Percentiles rank a stretch among this genome's conserved stretches.
phyloP scores from a whole-genome alignment of 2,329 filamentous ascomycete species.

The Alternaria sp. region DNA sequence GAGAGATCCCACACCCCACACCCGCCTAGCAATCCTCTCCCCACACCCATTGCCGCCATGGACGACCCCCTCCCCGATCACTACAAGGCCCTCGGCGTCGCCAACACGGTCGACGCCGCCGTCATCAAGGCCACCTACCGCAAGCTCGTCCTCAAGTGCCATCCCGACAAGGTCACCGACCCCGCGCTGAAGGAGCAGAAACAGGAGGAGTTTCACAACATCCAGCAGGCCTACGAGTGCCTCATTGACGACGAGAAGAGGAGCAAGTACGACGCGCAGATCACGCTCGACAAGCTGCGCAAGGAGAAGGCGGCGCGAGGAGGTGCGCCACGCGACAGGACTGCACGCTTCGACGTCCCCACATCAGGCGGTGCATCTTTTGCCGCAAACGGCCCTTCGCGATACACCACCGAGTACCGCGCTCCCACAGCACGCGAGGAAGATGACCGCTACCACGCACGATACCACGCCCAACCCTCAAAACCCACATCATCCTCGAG shows the following conservation, averaged over 20 bases:
- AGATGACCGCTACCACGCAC: slow-evolving; percentile 48
- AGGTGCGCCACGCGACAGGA: slow-evolving; percentile 34
- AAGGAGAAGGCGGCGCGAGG: slow-evolving; percentile 57
- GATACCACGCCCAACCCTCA: slow-evolving; percentile 45
- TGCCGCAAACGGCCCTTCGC: slow-evolving; percentile 20
- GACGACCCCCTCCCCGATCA: slow-evolving; percentile 69
- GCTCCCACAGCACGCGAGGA: slow-evolving; percentile 33
- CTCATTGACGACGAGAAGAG: slow-evolving; percentile 78
- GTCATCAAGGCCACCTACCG: slow-evolving; percentile 82
- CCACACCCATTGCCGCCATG: slow-evolving; percentile 53
- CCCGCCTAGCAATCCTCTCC: slow-evolving; percentile 4
- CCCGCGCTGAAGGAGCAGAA: slow-evolving; percentile 76
- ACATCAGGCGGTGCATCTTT: slow-evolving; percentile 37
- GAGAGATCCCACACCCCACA: slow-evolving; percentile 9
- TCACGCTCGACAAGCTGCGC: slow-evolving; percentile 70
- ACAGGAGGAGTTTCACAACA: slow-evolving; percentile 86
- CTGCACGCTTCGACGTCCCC: slow-evolving; percentile 42
- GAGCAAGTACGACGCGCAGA: slow-evolving; percentile 77
- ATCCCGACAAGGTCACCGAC: slow-evolving; percentile 90
- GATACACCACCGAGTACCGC: slow-evolving; percentile 44
- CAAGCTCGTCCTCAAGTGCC: slow-evolving; percentile 85
- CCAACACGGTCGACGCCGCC: slow-evolving; percentile 71
- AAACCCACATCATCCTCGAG: slow-evolving; percentile 36
- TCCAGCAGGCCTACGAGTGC: slow-evolving; percentile 92
- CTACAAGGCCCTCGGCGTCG: slow-evolving; percentile 76